phyloP scores from a whole-genome alignment of 352 stramenopile genomes.

The Pythium aphanidermatum region DNA sequence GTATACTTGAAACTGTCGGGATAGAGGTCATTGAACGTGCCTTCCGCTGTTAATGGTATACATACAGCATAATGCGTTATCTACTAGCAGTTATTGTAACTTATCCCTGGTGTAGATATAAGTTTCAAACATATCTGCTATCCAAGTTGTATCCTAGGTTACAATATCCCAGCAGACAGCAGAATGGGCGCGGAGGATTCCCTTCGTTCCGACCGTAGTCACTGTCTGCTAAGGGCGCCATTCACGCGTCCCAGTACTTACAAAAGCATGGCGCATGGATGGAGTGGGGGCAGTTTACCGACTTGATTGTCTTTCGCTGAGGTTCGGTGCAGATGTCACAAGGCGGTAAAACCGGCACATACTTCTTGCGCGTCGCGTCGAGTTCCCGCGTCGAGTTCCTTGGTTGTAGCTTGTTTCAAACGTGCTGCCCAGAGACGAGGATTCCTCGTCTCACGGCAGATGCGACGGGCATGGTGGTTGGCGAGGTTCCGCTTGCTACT shows the following conservation, averaged over 20 bases:
- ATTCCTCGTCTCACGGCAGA: slow-evolving; percentile 3
- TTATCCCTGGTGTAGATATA: too few species aligned
- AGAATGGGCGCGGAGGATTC: background rate
- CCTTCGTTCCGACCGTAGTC: background rate
- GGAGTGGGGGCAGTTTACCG: background rate
- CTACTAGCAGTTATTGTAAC: too few species aligned
- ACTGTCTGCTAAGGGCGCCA: background rate
- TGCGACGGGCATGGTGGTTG: background rate
- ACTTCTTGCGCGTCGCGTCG: background rate
- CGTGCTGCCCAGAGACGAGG: background rate
- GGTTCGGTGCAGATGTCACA: background rate
- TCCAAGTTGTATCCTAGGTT: too few species aligned
- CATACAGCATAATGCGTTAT: too few species aligned
- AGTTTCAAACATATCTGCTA: too few species aligned
- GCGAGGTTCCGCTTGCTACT: background rate
- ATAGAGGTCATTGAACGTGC: too few species aligned
- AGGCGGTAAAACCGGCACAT: background rate
- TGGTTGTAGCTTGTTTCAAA: background rate
- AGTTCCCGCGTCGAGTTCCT: background rate
- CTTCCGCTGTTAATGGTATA: too few species aligned
- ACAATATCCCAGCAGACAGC: too few species aligned
- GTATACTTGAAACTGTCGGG: too few species aligned
- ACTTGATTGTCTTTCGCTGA: background rate
- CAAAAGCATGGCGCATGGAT: background rate
- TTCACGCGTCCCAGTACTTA: background rate